These are phyloP conservation scores for Pittosporum tobira DNA, from an alignment of 129 eudicot species.

Conservation along the genomic window DNA sequence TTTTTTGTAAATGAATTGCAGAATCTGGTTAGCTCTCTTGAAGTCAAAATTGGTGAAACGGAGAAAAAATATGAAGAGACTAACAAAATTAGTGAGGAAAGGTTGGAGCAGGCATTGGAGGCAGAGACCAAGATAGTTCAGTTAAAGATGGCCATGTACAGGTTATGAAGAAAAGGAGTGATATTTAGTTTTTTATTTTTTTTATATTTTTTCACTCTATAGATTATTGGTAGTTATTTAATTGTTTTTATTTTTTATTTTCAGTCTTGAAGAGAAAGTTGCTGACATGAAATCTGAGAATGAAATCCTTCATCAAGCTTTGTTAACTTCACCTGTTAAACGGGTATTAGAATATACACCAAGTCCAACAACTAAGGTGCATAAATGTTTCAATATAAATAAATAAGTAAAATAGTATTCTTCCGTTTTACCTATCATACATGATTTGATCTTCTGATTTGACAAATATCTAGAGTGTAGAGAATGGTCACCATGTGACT, in stretches of 20 bases:
- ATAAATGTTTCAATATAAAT: neutral
- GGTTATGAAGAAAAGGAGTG: conserved; percentile 31
- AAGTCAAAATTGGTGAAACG: conserved; percentile 52
- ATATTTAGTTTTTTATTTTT: conserved; percentile 15
- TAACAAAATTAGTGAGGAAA: conserved; percentile 54
- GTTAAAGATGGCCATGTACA: conserved; percentile 64
- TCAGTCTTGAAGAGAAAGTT: conserved; percentile 69
- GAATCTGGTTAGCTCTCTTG: conserved; percentile 50
- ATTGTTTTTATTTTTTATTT: conserved; percentile 9
- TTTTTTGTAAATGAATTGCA: conserved; percentile 25
- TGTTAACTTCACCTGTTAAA: conserved; percentile 25
- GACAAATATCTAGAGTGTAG: conserved; percentile 33
- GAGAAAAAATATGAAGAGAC: conserved; percentile 57
- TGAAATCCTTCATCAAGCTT: conserved; percentile 46
- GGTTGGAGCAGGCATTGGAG: conserved; percentile 50
- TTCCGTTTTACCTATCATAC: no score
- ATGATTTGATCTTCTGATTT: no score
- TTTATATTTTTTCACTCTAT: no score
- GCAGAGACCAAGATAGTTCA: conserved; percentile 68
- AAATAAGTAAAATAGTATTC: no score
- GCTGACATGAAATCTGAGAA: conserved; percentile 51
- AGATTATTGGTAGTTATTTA: conserved; percentile 3
- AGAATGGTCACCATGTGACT: conserved; percentile 47
- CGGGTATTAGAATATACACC: conserved; percentile 24
- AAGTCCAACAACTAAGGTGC: conserved; percentile 30